Percentiles rank a stretch among this genome's conserved stretches.
These are phyloP conservation scores for Rutstroemia sp. DNA, from an alignment of 2,329 filamentous ascomycete genomes.

Conservation along the genomic window DNA sequence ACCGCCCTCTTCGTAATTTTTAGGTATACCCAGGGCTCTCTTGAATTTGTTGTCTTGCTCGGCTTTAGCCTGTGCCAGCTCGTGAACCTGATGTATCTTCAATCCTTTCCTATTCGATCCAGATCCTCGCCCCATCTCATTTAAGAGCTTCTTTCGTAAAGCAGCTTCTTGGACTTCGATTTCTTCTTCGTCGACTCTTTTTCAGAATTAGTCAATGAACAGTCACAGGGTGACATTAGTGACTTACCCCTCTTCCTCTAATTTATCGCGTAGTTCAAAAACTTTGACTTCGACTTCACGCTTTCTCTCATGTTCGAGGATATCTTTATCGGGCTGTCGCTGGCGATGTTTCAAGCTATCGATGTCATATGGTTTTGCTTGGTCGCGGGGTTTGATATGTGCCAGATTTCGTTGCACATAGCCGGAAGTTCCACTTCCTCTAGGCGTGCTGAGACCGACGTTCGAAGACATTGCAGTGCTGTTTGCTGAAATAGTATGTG, in stretches of 20 bases:
- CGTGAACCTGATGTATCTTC: slow-evolving; percentile 92
- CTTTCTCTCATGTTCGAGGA: slow-evolving; percentile 89
- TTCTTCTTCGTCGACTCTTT: slow-evolving; percentile 75
- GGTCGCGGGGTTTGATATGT: slow-evolving; percentile 75
- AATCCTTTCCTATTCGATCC: slow-evolving; percentile 47
- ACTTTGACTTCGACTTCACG: slow-evolving; percentile 89
- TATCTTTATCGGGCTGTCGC: slow-evolving; percentile 82
- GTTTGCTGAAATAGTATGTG: background rate
- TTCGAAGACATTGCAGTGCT: slow-evolving; percentile 76
- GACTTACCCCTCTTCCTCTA: slow-evolving; percentile 81
- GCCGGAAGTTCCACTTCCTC: slow-evolving; percentile 91
- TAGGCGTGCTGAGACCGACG: slow-evolving; percentile 88
- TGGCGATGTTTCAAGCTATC: slow-evolving; percentile 66
- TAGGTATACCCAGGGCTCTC: slow-evolving; percentile 78
- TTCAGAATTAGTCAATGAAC: slow-evolving; percentile 3
- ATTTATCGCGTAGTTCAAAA: slow-evolving; percentile 76
- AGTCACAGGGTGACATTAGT: background rate
- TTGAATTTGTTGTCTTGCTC: slow-evolving; percentile 86
- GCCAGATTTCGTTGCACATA: slow-evolving; percentile 97
- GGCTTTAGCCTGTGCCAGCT: slow-evolving; percentile 92
- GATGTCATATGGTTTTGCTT: slow-evolving; percentile 58
- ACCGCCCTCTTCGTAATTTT: slow-evolving; percentile 76
- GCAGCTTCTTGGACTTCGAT: slow-evolving; percentile 71
- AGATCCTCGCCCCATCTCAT: slow-evolving; percentile 32
- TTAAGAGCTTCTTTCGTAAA: slow-evolving; percentile 55